Base-by-base conservation (phyloP, 2,329 filamentous ascomycete genomes). In the Neospermospora avenae region DNA sequence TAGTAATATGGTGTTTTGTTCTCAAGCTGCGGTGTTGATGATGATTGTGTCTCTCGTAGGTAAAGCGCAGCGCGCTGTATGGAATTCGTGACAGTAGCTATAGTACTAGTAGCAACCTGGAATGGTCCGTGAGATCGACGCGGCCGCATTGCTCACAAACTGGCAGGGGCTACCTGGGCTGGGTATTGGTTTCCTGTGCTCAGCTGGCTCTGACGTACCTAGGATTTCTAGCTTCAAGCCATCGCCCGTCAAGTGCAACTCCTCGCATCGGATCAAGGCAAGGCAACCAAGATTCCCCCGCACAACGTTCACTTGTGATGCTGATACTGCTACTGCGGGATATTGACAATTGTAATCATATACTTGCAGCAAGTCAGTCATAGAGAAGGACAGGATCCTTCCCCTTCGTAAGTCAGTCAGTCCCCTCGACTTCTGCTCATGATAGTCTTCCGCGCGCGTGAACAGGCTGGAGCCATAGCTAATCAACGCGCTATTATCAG, bases 401-500 rank as follows among this genome's bases (percentile, higher is more conserved):
- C 31, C 22, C 35, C n/a, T n/a, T n/a, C n/a, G n/a, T 31, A 7
- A 24, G 48, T 51, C 10, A 51, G 48, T 37, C n/a, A n/a, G n/a
- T n/a, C n/a, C 11, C 2, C 18, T 37, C 10, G 13, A 42, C 20
- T 41, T 25, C 18, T 25, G 52, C 14, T 55, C n/a, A n/a, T n/a
- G n/a, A n/a, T 18, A 8, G n/a, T 22, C 31, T 51, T 28, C 31
- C 35, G 10, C 31, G 34, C 20, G 34, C 20, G 31, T 18, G 35
- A 28, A 28, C 22, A 11, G 10, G 8, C 14, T 51, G 20, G 22
- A n/a, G 39, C 10, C 44, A 25, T 20, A 52, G 45, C 58, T 60
- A 60, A 44, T 31, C 34, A 18, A 53, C 55, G 48, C 59, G 57
- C 55, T 54, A 37, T 57, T 18, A 25, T 25, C 37, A 64, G 45